Conservation (phyloP, 75 land plant species). For the Selaginella moellendorffii region DNA sequence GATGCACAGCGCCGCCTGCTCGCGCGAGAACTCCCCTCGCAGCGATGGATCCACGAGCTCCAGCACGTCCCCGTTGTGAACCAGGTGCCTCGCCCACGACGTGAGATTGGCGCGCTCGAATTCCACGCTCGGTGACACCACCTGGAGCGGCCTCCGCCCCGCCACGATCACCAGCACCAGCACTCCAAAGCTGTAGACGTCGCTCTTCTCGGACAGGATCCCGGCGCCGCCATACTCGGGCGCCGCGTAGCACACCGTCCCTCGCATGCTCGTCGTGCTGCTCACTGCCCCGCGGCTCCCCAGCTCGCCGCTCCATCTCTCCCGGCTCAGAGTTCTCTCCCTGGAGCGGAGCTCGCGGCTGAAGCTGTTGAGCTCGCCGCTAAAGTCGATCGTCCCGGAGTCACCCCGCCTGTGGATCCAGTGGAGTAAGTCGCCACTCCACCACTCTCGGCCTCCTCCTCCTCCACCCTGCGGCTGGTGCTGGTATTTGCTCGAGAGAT, state of each 20-base stretch:
- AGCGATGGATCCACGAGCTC: not conserved
- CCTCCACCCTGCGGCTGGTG: too few species aligned
- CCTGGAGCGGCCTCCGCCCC: slow-evolving; percentile 5
- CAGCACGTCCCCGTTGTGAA: not conserved
- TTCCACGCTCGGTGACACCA: not conserved
- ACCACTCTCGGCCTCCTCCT: too few species aligned
- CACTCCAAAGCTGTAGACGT: slow-evolving; percentile 8
- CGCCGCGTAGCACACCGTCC: slow-evolving; percentile 3
- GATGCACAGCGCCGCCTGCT: not conserved
- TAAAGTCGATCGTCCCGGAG: too few species aligned
- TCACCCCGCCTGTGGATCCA: too few species aligned
- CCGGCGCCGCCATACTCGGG: not conserved
- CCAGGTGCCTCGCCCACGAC: not conserved
- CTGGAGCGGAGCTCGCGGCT: too few species aligned
- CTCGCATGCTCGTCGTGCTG: slow-evolving; percentile 1
- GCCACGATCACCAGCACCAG: slow-evolving; percentile 4
- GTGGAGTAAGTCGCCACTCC: too few species aligned
- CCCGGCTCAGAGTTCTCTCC: too few species aligned
- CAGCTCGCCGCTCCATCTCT: too few species aligned
- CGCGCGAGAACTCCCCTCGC: not conserved
- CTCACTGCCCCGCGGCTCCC: not conserved
- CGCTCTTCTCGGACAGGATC: slow-evolving; percentile 1
- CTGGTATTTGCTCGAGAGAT: too few species aligned
- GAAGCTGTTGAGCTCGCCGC: not conserved
- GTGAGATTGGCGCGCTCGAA: slow-evolving; percentile 1